A percentile compares a stretch with the other conserved stretches of the same genome.
These are phyloP conservation scores for Sesbania bispinosa DNA, from an alignment of 306 rosid genomes.

Conservation along the genomic window DNA sequence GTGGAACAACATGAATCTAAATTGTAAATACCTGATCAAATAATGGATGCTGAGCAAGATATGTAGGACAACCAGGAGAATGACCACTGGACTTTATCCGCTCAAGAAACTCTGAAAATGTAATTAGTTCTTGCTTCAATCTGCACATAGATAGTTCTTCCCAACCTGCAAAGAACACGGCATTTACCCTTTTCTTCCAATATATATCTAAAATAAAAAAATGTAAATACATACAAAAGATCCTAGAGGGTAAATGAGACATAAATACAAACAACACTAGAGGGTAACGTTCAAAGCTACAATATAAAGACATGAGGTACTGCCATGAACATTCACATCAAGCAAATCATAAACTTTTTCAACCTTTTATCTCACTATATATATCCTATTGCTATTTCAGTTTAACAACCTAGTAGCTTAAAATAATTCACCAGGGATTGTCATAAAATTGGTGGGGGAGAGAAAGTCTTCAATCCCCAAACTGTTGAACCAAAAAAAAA, in stretches of 20 bases:
- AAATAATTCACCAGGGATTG: not conserved
- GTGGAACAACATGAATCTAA: constrained; percentile 8
- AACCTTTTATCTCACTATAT: not conserved
- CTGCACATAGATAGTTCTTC: constrained; percentile 65
- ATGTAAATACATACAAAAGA: not conserved
- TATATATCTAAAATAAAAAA: constrained; percentile 26
- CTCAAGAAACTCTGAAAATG: constrained; percentile 83
- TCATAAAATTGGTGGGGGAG: not conserved
- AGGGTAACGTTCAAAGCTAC: not conserved
- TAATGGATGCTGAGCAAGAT: constrained; percentile 91
- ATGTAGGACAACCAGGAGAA: constrained; percentile 56
- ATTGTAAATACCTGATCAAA: constrained; percentile 77
- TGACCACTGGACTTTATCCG: constrained; percentile 54
- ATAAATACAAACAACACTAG: not conserved
- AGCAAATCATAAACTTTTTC: not conserved
- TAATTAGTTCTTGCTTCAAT: constrained; percentile 88
- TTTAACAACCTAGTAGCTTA: constrained; percentile 8
- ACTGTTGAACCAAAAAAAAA: constrained; percentile 11
- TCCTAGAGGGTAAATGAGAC: not conserved
- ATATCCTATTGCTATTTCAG: not conserved
- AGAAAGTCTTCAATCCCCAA: not conserved
- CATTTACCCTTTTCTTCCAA: constrained; percentile 39
- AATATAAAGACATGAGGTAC: not conserved
- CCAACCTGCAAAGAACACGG: constrained; percentile 65
- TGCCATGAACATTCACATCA: constrained; percentile 6